Percentiles rank a stretch among this genome's conserved stretches.
Evolutionary conservation across 1,139 yeast genomes (phyloP).

Genomic region (Candida mesenterica): DNA sequence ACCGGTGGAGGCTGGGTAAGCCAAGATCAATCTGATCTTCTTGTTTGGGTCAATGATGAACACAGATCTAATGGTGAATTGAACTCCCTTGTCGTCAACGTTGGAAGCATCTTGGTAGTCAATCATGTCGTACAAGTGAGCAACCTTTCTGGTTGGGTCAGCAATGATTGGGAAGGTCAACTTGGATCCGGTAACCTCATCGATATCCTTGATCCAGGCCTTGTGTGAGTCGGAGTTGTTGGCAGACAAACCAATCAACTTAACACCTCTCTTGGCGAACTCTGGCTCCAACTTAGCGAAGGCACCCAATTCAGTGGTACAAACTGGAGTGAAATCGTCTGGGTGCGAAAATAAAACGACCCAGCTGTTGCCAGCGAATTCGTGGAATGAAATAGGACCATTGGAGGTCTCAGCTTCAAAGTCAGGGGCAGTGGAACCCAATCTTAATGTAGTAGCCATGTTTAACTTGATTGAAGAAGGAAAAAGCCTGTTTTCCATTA

Average conservation of each 20-base stretch:
- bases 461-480: no score
- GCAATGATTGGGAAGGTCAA: slow-evolving; percentile 87
- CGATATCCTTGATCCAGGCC: slow-evolving; percentile 84
- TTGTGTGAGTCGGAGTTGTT: slow-evolving; percentile 75
- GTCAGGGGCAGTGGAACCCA: slow-evolving; percentile 75
- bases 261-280: slow-evolving; percentile 74
- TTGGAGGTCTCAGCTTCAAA: slow-evolving; percentile 75
- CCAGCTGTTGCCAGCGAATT: slow-evolving; percentile 81
- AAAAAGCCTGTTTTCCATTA: background rate
- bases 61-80: slow-evolving; percentile 83
- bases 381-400: slow-evolving; percentile 79
- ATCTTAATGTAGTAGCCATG: slow-evolving; percentile 16
- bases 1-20: slow-evolving; percentile 91
- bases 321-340: slow-evolving; percentile 92
- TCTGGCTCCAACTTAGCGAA: slow-evolving; percentile 83
- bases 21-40: slow-evolving; percentile 76
- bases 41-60: slow-evolving; percentile 84
- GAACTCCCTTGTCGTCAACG: slow-evolving; percentile 58
- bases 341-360: slow-evolving; percentile 87
- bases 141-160: slow-evolving; percentile 75
- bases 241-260: slow-evolving; percentile 83
- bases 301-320: slow-evolving; percentile 93
- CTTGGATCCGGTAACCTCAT: slow-evolving; percentile 69
- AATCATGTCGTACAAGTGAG: slow-evolving; percentile 85
- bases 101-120: slow-evolving; percentile 85